Evolutionary conservation across 805 yeast genomes (phyloP).

Genomic region (Yamadazyma kitorensis): DNA sequence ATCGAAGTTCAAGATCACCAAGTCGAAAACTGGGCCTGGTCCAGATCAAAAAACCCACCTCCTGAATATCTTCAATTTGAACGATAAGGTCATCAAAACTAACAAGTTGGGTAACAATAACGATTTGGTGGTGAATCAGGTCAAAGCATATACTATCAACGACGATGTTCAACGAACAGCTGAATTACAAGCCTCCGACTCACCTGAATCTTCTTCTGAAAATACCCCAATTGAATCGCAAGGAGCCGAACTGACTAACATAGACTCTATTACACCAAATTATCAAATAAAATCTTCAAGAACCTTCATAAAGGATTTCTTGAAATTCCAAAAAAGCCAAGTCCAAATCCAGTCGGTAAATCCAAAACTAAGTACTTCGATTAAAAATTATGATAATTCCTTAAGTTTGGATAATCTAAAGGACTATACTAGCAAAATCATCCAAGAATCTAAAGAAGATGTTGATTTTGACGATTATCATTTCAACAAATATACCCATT

Average conservation of each 20-base stretch:
- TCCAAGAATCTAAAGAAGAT: slow-evolving; percentile 13
- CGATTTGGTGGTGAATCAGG: slow-evolving; percentile 7
- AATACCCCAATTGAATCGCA: background rate
- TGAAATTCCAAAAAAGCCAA: slow-evolving; percentile 8
- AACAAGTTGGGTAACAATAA: slow-evolving; percentile 9
- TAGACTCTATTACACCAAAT: too few species aligned
- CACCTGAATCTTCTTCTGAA: background rate
- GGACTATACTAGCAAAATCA: slow-evolving; percentile 21
- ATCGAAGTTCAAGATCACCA: slow-evolving; percentile 8
- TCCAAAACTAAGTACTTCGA: slow-evolving; percentile 20
- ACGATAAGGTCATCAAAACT: slow-evolving; percentile 7
- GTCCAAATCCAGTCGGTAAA: slow-evolving; percentile 1
- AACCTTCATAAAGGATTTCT: slow-evolving; percentile 10
- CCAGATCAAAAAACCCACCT: background rate
- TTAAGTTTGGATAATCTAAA: slow-evolving; percentile 23
- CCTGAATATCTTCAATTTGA: slow-evolving; percentile 6
- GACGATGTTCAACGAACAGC: background rate
- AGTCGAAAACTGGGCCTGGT: slow-evolving; percentile 1
- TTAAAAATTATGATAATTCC: slow-evolving; percentile 26
- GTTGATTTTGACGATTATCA: slow-evolving; percentile 14
- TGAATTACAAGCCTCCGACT: background rate
- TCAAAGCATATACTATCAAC: slow-evolving; percentile 2
- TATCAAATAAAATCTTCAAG: slow-evolving; percentile 3
- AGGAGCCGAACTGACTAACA: too few species aligned
- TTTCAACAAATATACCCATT: slow-evolving; percentile 15